Base-by-base conservation (phyloP, 352 stramenopile species). In the Globisporangium camurandrum region DNA sequence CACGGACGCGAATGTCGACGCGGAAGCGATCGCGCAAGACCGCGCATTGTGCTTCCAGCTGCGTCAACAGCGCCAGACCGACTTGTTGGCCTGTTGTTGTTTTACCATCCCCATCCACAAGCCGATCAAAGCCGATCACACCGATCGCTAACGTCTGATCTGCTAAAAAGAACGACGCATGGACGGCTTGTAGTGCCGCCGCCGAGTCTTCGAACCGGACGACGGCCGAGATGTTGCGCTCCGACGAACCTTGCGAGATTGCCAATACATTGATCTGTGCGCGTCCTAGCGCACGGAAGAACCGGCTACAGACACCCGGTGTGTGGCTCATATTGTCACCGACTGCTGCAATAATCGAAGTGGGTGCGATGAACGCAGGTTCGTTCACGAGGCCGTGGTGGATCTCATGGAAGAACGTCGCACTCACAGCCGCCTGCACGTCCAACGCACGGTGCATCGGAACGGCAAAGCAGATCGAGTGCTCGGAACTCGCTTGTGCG, bases 391-490 rank as follows among this genome's bases (percentile, higher is more conserved):
- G 63, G 28, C 77, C 79, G 23, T 88, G 71, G 68, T 93, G 82
- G 37, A 93, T 88, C 59, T 93, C 82, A 53, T 93, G 91, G 59
- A 90, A 93, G 37, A 93, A 93, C 5, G 73, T 80, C 57, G 88
- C 80, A 56, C 89, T 82, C 31, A 93, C 82, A 19, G 73, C 77
- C 11, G 75, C 64, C 64, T 90, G 85, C 24, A 71, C 72, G 12
- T 85, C 71, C 17, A 79, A 66, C 2, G 81, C 81, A 24, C 71
- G 67, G 43, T 69, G 70, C 64, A 90, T 85, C 4, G 75, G 72
- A 43, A 95, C 93, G n/a, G 89, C 93, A 59, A 98, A 97, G 44
- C 90, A 97, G 59, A 98, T 97, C 57, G 86, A 97, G 68, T 97
- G 88, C 70, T 98, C 95, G 6, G 90, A 98, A 37, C 75, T 96